Conservation (phyloP, 345 rosid species). For the Murraya paniculata region DNA sequence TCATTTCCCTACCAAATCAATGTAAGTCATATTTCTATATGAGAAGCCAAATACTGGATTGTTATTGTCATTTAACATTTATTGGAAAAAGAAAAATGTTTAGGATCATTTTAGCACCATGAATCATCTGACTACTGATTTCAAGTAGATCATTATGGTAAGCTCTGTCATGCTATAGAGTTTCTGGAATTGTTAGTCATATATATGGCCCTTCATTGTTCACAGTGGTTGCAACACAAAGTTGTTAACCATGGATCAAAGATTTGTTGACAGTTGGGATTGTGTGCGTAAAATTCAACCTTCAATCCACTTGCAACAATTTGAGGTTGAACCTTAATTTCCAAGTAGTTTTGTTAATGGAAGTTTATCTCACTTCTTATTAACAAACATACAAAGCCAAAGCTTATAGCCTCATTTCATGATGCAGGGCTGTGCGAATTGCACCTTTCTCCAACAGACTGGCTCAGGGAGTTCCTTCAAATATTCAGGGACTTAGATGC, state of each 20-base stretch:
- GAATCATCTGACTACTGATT: neutral
- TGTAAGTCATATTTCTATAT: neutral
- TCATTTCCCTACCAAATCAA: neutral
- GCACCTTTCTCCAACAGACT: constrained; percentile 97
- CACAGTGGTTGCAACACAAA: neutral
- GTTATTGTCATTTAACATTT: neutral
- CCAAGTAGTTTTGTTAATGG: neutral
- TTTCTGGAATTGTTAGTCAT: neutral
- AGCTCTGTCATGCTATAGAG: neutral
- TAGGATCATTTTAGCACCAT: neutral
- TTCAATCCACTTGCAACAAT: neutral
- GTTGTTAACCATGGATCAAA: neutral
- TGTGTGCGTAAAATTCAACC: neutral
- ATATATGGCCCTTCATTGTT: neutral
- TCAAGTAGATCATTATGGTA: neutral
- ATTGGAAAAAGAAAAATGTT: neutral
- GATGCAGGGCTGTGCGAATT: constrained; percentile 87
- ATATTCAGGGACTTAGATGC: constrained; percentile 84
- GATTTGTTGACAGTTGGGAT: neutral
- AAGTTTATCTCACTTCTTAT: neutral
- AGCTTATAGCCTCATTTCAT: constrained; percentile 12
- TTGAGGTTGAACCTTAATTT: neutral
- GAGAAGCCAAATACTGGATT: neutral
- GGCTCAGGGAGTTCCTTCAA: constrained; percentile 80
- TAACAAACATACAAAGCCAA: neutral